Evolutionary conservation across 768 basidiomycete species (phyloP).

Genomic region (Tulasnella sp.): DNA sequence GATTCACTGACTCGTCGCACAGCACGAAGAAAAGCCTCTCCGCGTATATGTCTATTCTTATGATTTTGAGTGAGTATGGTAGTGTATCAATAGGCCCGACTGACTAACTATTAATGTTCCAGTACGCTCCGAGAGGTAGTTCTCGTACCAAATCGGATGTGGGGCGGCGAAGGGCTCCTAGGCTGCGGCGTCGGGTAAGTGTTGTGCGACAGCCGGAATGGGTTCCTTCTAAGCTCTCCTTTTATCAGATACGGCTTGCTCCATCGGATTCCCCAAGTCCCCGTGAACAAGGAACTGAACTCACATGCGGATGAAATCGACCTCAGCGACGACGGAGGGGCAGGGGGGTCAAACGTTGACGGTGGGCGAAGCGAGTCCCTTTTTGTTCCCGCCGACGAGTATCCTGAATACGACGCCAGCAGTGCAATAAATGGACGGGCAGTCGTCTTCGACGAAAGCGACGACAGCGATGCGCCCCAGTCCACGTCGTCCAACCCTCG

Average conservation of each 20-base stretch:
- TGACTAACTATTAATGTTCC: slow-evolving; percentile 15
- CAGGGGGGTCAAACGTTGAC: background rate
- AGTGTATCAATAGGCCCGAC: background rate
- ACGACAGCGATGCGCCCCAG: background rate
- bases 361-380: slow-evolving; percentile 24
- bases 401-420: slow-evolving; percentile 17
- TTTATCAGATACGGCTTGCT: slow-evolving; percentile 66
- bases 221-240: slow-evolving; percentile 5
- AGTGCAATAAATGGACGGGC: slow-evolving; percentile 4
- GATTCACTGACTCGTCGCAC: background rate
- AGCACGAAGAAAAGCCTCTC: slow-evolving; percentile 91
- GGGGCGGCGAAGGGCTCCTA: slow-evolving; percentile 92
- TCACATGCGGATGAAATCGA: slow-evolving; percentile 33
- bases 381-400: slow-evolving; percentile 50
- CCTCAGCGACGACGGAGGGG: slow-evolving; percentile 38
- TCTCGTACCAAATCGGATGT: slow-evolving; percentile 87
- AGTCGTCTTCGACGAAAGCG: background rate
- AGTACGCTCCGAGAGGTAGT: slow-evolving; percentile 90
- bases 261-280: slow-evolving; percentile 77
- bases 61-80: slow-evolving; percentile 73
- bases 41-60: slow-evolving; percentile 94
- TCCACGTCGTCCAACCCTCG: background rate
- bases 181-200: slow-evolving; percentile 92
- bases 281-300: slow-evolving; percentile 35
- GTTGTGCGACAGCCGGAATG: background rate